phyloP scores from a whole-genome alignment of 495 filamentous ascomycete species.

The Hypoxylon subgilvum region DNA sequence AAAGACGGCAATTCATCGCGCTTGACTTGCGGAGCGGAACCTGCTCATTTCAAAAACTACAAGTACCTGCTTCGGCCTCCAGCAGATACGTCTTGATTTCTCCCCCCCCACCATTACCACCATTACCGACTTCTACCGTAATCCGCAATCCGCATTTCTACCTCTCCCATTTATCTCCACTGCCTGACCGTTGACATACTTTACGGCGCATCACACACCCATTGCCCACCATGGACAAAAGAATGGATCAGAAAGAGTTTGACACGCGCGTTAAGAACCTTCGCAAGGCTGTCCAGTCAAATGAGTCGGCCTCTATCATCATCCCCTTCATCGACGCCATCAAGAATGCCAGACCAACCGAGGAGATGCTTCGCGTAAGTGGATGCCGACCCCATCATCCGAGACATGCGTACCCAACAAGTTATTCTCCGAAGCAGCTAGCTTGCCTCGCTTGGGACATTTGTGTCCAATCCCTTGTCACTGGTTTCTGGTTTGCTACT shows the following conservation, averaged over 20 bases:
- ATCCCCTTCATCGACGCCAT: conserved; percentile 75
- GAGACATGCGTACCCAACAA: background rate
- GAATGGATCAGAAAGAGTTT: conserved; percentile 87
- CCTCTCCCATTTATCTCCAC: background rate
- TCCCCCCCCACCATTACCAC: no score
- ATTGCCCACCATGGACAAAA: conserved; percentile 70
- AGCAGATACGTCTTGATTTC: no score
- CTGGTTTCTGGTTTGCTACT: no score
- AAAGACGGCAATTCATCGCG: no score
- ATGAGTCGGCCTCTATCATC: conserved; percentile 68
- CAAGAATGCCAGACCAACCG: conserved; percentile 79
- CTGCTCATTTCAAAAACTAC: no score
- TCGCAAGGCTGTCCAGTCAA: conserved; percentile 72
- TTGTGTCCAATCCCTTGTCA: no score
- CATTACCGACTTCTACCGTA: no score
- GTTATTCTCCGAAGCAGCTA: background rate
- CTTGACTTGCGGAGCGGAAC: no score
- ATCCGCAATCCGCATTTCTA: background rate
- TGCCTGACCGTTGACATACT: background rate
- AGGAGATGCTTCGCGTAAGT: conserved; percentile 79
- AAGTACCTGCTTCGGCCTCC: no score
- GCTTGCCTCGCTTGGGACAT: background rate
- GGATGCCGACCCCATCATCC: background rate
- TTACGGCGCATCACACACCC: background rate
- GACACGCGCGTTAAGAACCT: conserved; percentile 73